A percentile compares a stretch with the other conserved stretches of the same genome.
Conservation (phyloP, 2,329 filamentous ascomycete genomes). For the Alternaria ethzedia region DNA sequence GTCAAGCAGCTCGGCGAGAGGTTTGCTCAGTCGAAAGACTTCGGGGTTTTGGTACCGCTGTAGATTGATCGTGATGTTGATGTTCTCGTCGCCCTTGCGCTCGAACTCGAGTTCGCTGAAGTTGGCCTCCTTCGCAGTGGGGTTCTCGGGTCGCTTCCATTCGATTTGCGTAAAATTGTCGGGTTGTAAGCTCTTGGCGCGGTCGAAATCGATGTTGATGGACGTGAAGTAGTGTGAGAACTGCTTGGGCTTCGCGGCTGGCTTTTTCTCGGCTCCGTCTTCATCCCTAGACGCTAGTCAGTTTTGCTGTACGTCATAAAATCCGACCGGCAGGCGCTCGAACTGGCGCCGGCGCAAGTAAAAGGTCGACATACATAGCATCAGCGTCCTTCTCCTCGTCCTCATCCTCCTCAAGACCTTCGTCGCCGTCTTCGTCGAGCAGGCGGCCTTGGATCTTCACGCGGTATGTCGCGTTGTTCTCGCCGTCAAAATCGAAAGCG, state of each 20-base stretch:
- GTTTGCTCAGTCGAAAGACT: constrained; percentile 78
- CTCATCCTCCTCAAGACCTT: constrained; percentile 41
- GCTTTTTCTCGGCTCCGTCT: constrained; percentile 53
- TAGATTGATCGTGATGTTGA: constrained; percentile 88
- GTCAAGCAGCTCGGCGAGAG: constrained; percentile 83
- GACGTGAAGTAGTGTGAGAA: constrained; percentile 80
- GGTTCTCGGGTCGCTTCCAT: constrained; percentile 82
- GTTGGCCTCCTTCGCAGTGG: constrained; percentile 70
- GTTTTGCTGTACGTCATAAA: not conserved
- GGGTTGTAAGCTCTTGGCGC: constrained; percentile 68
- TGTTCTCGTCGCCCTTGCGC: constrained; percentile 88
- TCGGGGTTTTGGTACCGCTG: constrained; percentile 85
- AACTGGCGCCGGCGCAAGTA: not conserved
- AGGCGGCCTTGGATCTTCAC: constrained; percentile 92
- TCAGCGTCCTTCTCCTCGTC: constrained; percentile 53
- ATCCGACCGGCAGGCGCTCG: not conserved
- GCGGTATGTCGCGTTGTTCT: constrained; percentile 78
- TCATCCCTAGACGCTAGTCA: constrained; percentile 53
- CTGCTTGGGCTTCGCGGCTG: constrained; percentile 59
- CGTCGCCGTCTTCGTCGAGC: constrained; percentile 61
- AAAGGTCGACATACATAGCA: constrained; percentile 53
- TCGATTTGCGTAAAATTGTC: constrained; percentile 70
- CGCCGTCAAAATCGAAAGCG: constrained; percentile 81
- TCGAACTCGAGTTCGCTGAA: constrained; percentile 94
- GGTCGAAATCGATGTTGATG: constrained; percentile 70